Conservation (phyloP, 768 basidiomycete genomes). For the Polyporus arcularius region DNA sequence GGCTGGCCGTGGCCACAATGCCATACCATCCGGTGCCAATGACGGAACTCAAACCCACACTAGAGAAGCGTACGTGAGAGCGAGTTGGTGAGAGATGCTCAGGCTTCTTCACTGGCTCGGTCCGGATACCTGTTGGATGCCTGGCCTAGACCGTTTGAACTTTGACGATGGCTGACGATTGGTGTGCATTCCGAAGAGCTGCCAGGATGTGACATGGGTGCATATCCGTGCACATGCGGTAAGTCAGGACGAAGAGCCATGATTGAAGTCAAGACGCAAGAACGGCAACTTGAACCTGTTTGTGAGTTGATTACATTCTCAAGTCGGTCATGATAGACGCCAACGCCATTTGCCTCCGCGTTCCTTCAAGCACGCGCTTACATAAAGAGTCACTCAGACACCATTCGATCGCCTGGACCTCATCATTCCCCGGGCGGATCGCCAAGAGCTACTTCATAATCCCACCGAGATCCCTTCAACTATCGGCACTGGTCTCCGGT, state of each 20-base stretch:
- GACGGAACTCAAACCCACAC: neutral
- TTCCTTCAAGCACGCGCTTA: neutral
- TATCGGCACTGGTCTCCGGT: slow-evolving; percentile 11
- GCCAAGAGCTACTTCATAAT: slow-evolving; percentile 11
- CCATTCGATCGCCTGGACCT: neutral
- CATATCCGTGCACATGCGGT: no score
- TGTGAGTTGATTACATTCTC: no score
- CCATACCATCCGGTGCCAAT: neutral
- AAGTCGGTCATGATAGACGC: neutral
- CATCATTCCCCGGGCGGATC: neutral
- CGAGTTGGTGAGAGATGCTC: neutral
- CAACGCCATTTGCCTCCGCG: neutral
- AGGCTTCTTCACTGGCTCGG: neutral
- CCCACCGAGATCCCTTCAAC: slow-evolving; percentile 10
- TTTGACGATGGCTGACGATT: no score
- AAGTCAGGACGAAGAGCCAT: no score
- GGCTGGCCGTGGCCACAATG: neutral
- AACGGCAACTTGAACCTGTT: neutral
- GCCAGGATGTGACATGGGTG: no score
- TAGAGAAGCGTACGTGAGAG: neutral
- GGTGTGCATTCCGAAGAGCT: no score
- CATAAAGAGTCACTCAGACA: neutral
- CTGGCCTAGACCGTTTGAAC: no score
- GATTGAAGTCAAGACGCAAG: neutral
- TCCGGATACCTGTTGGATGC: neutral